These are phyloP conservation scores for Microdochium paspali DNA, from an alignment of 2,329 filamentous ascomycete species.

Conservation along the genomic window DNA sequence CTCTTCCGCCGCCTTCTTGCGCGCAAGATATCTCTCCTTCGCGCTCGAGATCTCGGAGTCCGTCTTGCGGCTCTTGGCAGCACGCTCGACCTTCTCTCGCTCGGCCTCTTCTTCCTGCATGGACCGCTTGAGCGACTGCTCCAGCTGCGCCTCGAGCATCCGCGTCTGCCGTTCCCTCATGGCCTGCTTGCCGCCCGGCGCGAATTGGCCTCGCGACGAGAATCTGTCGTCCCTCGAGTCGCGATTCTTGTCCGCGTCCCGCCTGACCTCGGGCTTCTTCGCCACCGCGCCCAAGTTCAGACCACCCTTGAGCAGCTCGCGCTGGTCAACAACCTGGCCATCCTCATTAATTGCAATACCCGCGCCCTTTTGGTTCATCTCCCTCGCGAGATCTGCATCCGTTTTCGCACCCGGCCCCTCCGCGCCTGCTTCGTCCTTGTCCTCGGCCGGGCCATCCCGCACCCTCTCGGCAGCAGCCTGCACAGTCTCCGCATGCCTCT, in stretches of 20 bases:
- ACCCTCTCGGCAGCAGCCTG: constrained; percentile 52
- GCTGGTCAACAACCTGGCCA: constrained; percentile 73
- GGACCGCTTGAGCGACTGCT: constrained; percentile 61
- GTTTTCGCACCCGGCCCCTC: constrained; percentile 37
- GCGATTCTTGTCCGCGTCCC: constrained; percentile 17
- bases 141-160: constrained; percentile 72
- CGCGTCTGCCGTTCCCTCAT: constrained; percentile 67
- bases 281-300: constrained; percentile 63
- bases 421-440: constrained; percentile 21
- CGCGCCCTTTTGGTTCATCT: constrained; percentile 54
- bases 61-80: constrained; percentile 70
- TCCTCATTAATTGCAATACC: constrained; percentile 69
- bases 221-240: constrained; percentile 20
- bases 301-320: constrained; percentile 67
- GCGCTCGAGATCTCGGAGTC: constrained; percentile 66
- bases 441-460: constrained; percentile 26
- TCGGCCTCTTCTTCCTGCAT: constrained; percentile 62
- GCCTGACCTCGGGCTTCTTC: constrained; percentile 39
- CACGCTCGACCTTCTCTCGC: constrained; percentile 49
- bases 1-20: constrained; percentile 67
- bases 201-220: constrained; percentile 17
- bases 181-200: constrained; percentile 49
- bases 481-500: constrained; percentile 58
- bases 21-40: constrained; percentile 68
- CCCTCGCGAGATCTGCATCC: constrained; percentile 55